A percentile compares a stretch with the other conserved stretches of the same genome.
phyloP scores from a whole-genome alignment of 2,329 filamentous ascomycete genomes.

The Pseudogymnoascus sp. region DNA sequence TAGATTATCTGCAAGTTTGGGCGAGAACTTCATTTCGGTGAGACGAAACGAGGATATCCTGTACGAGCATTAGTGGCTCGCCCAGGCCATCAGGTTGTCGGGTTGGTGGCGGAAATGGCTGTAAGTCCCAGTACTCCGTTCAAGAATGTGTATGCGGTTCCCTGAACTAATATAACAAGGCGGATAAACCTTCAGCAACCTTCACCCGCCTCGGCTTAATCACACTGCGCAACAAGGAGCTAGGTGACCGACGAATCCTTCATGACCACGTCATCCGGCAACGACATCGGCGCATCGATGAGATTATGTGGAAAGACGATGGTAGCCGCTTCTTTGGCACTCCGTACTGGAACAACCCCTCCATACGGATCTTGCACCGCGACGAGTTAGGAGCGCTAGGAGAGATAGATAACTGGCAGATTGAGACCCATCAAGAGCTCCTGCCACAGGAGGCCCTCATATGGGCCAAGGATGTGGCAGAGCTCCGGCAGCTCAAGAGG shows the following conservation, averaged over 20 bases:
- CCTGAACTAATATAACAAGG: background rate
- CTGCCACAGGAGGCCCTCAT: slow-evolving; percentile 10
- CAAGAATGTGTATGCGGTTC: background rate
- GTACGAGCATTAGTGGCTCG: slow-evolving; percentile 1
- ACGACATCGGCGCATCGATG: background rate
- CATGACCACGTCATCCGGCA: background rate
- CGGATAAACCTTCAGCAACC: background rate
- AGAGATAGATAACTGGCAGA: background rate
- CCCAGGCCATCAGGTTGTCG: background rate
- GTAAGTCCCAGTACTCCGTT: slow-evolving; percentile 6
- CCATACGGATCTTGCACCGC: background rate
- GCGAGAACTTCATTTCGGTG: background rate
- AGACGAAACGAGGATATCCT: slow-evolving; percentile 4
- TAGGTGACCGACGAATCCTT: background rate
- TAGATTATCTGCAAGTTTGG: slow-evolving; percentile 10
- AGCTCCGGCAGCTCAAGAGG: slow-evolving; percentile 8
- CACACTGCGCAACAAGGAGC: background rate
- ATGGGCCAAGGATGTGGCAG: slow-evolving; percentile 11
- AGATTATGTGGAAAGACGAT: slow-evolving; percentile 10
- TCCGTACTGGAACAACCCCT: slow-evolving; percentile 5
- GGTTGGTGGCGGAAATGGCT: slow-evolving; percentile 1
- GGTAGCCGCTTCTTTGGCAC: background rate
- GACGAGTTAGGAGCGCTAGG: background rate
- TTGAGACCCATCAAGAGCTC: background rate
- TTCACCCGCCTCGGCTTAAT: slow-evolving; percentile 10